phyloP scores from a whole-genome alignment of 2,329 filamentous ascomycete genomes.

The Mycogone perniciosa region DNA sequence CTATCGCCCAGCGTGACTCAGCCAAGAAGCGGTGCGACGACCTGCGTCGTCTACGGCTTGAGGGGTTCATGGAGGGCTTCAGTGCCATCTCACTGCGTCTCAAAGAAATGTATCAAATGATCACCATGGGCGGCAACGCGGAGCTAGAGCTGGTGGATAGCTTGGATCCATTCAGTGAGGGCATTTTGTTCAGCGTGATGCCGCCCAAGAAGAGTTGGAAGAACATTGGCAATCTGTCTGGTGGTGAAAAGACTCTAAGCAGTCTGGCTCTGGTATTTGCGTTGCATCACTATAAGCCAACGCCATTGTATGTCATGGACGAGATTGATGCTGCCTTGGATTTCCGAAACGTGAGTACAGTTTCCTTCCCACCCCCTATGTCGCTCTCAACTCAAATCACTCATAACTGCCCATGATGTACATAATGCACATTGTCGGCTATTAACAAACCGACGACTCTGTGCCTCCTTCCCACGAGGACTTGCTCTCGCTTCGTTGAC shows the following conservation, averaged over 20 bases:
- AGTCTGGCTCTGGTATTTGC: slow-evolving; percentile 96
- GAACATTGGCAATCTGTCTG: slow-evolving; percentile 92
- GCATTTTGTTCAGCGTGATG: slow-evolving; percentile 97
- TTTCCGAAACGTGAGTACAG: slow-evolving; percentile 81
- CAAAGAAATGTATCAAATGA: slow-evolving; percentile 99
- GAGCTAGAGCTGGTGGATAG: slow-evolving; percentile 96
- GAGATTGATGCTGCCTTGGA: slow-evolving; percentile 98
- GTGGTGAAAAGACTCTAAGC: slow-evolving; percentile 94
- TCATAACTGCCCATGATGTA: neutral
- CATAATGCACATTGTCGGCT: too few relatives aligned
- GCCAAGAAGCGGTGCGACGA: slow-evolving; percentile 93
- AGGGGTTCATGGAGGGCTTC: slow-evolving; percentile 98
- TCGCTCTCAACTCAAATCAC: slow-evolving; percentile 16
- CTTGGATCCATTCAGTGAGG: slow-evolving; percentile 92
- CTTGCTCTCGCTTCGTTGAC: neutral
- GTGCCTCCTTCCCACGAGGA: neutral
- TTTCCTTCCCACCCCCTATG: slow-evolving; percentile 10
- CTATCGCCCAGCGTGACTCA: slow-evolving; percentile 70
- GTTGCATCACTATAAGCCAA: slow-evolving; percentile 95
- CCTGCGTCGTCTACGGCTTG: slow-evolving; percentile 78
- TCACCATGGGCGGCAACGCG: slow-evolving; percentile 98
- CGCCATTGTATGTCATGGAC: slow-evolving; percentile 98
- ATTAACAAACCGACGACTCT: too few relatives aligned
- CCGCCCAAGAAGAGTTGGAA: slow-evolving; percentile 99
- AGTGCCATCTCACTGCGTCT: slow-evolving; percentile 85